Evolutionary conservation across 2,329 filamentous ascomycete species (phyloP), one percentile per base, ranked within the genome.

Genomic region (Chaetomiaceae sp.): DNA sequence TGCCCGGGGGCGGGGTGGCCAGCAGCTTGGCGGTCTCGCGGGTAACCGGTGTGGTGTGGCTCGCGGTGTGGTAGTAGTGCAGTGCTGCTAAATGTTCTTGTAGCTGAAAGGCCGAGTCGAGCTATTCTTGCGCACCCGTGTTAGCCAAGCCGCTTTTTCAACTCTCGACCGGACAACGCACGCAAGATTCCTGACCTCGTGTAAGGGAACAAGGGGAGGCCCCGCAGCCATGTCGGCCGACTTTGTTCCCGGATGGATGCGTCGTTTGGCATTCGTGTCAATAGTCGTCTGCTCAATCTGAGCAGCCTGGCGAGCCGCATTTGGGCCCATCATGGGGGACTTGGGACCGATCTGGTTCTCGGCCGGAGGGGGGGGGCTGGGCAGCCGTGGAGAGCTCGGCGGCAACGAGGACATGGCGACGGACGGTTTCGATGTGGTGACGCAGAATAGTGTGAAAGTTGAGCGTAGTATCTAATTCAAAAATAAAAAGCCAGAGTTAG

Each of bases 81-180:
- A 96, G 79, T 29, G 93, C 88, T 65, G 94, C 91, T 45, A 98
- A 83, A 62, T 98, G 91, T 68, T 98, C 93, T 67, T 96, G 94
- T 15, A 97, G 80, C 66, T 96, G 93, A 65, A 97, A 98, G 36
- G 93, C 87, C 18, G 91, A 97, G 63, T 98, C 90, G 56, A 98
- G 88, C 87, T 96, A 65, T 33, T n/a, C 2, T 12, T 5, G 18
- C 3, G 26, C 6, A 37, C 50, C 18, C 10, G 11, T 20, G 32
- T 30, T 11, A 50, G 26, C 18, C 36, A 19, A 34, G 26, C 17
- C 45, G 11, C 17, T 37, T 19, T 20, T 15, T 8, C 24, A 12
- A 38, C 11, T n/a, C 11, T 14, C 12, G 14, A 12, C 15, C 14
- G 15, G 12, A 9, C 8, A 27, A n/a, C 9, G 26, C n/a, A 17